Percentiles rank a stretch among this genome's conserved stretches.
Evolutionary conservation across 768 basidiomycete genomes (phyloP).

Genomic region (Xanthoconium stramineum): DNA sequence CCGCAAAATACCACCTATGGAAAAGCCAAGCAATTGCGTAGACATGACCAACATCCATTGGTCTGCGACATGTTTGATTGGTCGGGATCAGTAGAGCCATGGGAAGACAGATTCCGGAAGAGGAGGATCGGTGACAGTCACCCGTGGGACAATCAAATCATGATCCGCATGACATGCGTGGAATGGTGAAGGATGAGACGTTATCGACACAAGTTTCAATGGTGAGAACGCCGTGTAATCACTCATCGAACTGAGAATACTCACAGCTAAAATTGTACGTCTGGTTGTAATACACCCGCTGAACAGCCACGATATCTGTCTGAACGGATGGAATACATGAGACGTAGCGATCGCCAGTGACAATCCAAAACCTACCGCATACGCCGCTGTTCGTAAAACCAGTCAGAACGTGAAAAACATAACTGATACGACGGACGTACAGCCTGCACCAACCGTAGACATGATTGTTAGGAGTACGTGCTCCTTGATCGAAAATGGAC

Average conservation of each 20-base stretch:
- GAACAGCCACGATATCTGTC: conserved; percentile 74
- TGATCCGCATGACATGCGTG: background rate
- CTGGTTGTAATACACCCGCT: conserved; percentile 65
- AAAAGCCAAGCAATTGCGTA: conserved; percentile 67
- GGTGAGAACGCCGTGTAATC: background rate
- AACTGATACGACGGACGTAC: conserved; percentile 15
- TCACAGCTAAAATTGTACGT: conserved; percentile 48
- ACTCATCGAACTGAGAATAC: conserved; percentile 11
- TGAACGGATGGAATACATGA: conserved; percentile 5
- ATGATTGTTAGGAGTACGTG: conserved; percentile 69
- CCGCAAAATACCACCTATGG: conserved; percentile 54
- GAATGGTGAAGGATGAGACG: background rate
- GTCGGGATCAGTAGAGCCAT: background rate
- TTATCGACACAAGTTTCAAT: background rate
- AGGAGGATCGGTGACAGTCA: background rate
- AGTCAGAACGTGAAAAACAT: background rate
- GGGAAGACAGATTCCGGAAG: background rate
- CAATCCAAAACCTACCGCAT: conserved; percentile 33
- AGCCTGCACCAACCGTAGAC: conserved; percentile 43
- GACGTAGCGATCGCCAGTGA: background rate
- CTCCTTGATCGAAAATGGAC: conserved; percentile 75
- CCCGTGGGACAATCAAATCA: background rate
- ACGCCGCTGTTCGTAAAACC: conserved; percentile 35
- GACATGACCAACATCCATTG: conserved; percentile 66
- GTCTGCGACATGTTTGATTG: conserved; percentile 28